Evolutionary conservation across 1,139 yeast species (phyloP).

Genomic region (Geotrichum carabidarum): DNA sequence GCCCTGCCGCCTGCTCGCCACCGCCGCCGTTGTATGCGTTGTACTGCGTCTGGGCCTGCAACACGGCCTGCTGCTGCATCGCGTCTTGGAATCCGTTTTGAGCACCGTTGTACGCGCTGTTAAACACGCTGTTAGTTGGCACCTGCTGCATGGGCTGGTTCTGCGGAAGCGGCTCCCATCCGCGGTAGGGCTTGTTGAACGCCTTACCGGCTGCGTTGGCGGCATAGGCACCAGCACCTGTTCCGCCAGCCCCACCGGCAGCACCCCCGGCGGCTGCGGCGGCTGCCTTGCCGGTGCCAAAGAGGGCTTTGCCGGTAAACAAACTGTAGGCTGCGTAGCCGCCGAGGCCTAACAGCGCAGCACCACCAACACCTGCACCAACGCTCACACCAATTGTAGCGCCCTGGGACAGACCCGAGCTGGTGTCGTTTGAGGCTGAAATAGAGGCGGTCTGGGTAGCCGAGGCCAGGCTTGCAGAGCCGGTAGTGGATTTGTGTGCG

Average conservation of each 20-base stretch:
- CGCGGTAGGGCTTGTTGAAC: neutral
- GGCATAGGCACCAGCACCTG: neutral
- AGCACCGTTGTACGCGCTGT: neutral
- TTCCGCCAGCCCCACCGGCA: neutral
- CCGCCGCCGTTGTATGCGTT: neutral
- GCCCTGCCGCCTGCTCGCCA: neutral
- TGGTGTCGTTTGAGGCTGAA: neutral
- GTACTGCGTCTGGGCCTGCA: neutral
- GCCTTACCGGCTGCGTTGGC: neutral
- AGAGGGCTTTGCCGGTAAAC: neutral
- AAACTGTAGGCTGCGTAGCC: neutral
- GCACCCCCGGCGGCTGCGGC: neutral
- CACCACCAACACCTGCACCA: slow-evolving; percentile 20
- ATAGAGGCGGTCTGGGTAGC: neutral
- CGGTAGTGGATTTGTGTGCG: neutral
- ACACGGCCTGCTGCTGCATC: neutral
- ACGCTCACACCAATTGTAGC: slow-evolving; percentile 23
- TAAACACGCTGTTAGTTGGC: neutral
- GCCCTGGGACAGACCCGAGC: slow-evolving; percentile 20
- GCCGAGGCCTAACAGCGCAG: slow-evolving; percentile 13
- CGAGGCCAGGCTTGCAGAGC: neutral
- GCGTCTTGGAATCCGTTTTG: neutral
- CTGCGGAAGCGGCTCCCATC: neutral
- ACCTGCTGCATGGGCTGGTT: slow-evolving; percentile 2
- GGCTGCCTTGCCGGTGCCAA: neutral